Base-by-base conservation (phyloP, 148 eudicot genomes). In the Dysphania ambrosioides region DNA sequence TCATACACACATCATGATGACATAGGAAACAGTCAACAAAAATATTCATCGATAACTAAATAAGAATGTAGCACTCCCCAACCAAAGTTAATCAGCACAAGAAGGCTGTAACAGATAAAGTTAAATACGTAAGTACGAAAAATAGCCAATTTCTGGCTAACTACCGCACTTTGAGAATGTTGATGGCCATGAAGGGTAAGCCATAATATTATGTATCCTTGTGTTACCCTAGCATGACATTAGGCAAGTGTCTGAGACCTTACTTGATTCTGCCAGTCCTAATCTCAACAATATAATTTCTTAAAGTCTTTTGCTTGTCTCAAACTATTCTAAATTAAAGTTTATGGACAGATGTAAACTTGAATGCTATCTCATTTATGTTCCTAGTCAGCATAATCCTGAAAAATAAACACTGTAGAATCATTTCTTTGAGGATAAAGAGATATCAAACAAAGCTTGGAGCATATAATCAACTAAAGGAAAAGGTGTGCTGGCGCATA, bases 1-100 rank as follows among this genome's bases (percentile, higher is more conserved):
- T 41, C 63, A 36, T 62, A 81, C 32, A 68, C 60, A 72, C 64
- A 82, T 16, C 12, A 78, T 13, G 70, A 58, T 62, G 31, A 62
- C 63, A 73, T 23, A 57, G 8, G 67, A 30, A 32, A 67, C 36
- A 49, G 31, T 40, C 1, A 10, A 69, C 29, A 34, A 30, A 42
- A 27, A 11, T 0, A 16, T n/a, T 19, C 24, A 55, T 59, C 30
- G 6, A 26, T 7, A 65, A 65, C 68, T 65, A 2, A 57, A n/a
- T 6, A 57, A 65, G 44, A 21, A 34, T 34, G 26, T 26, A 57
- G 36, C 40, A 42, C 24, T 19, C 29, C 44, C 30, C 8, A 38
- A 18, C 67, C 5, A 35, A 16, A 72, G 34, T 40, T 1, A 32
- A 41, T 72, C 0, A 1, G 15, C 1, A 47, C 44, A 58, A 56